phyloP scores from a whole-genome alignment of 2,329 filamentous ascomycete species.

The Colletotrichum neosansevieriae region DNA sequence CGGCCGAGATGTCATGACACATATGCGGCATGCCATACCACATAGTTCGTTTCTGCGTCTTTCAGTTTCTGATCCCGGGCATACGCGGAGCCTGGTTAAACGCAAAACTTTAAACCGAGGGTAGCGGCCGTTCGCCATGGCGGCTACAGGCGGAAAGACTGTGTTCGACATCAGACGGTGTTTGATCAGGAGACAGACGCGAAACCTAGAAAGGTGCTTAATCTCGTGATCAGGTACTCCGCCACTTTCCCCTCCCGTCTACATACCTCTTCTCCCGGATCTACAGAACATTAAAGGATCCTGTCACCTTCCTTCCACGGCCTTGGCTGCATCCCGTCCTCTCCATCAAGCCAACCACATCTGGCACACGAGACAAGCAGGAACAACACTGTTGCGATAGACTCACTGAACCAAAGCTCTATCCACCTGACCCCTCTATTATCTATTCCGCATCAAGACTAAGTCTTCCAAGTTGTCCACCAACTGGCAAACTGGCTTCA shows the following conservation, averaged over 20 bases:
- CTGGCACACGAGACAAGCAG: not conserved
- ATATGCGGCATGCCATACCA: not conserved
- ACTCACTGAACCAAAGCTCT: not conserved
- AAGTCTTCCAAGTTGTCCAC: not conserved
- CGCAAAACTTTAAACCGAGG: constrained; percentile 26
- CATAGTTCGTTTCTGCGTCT: constrained; percentile 22
- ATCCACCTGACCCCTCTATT: not conserved
- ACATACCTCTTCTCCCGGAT: constrained; percentile 3
- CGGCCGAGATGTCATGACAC: not conserved
- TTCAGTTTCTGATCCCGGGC: constrained; percentile 31
- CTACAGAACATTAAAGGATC: not conserved
- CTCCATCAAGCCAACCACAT: not conserved
- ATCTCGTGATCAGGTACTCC: constrained; percentile 31
- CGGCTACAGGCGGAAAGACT: constrained; percentile 18
- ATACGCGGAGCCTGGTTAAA: not conserved
- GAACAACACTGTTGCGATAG: no score
- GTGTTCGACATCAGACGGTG: constrained; percentile 35
- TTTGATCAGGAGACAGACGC: constrained; percentile 38
- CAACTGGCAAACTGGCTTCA: not conserved
- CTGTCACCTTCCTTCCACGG: not conserved
- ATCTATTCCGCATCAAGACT: not conserved
- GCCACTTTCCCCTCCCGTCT: constrained; percentile 19
- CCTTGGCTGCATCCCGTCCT: not conserved
- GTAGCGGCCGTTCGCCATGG: constrained; percentile 17
- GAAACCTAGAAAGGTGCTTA: constrained; percentile 26